Conservation (phyloP, 2,329 filamentous ascomycete species). For the Botrytis hyacinthi region DNA sequence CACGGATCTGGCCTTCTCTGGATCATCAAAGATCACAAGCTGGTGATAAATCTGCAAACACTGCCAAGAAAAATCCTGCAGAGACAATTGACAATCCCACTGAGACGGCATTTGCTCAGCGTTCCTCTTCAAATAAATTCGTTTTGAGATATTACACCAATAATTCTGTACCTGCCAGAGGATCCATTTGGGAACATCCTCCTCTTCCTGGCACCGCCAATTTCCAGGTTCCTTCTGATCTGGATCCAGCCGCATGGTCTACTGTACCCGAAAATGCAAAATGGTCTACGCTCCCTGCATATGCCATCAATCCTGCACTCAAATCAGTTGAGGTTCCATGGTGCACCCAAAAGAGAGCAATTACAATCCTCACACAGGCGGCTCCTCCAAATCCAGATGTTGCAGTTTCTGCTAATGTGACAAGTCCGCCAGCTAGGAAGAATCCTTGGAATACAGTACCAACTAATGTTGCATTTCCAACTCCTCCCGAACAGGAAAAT, state of each 20-base stretch:
- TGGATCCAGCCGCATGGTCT: neutral
- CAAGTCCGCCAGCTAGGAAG: neutral
- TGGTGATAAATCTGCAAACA: neutral
- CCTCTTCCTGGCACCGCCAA: neutral
- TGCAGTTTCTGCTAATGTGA: neutral
- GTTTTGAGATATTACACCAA: neutral
- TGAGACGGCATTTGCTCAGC: neutral
- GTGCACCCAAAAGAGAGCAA: neutral
- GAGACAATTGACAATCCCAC: neutral
- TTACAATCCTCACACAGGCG: neutral
- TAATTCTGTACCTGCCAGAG: neutral
- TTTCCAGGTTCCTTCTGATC: neutral
- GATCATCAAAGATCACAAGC: neutral
- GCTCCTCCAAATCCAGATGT: neutral
- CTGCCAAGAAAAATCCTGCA: neutral
- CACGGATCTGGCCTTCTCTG: neutral
- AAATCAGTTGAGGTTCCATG: neutral
- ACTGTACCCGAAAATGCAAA: conserved; percentile 8
- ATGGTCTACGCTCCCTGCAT: neutral
- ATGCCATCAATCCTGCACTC: neutral
- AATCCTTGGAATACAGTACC: neutral
- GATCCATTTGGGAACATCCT: neutral
- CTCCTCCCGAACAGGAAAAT: neutral
- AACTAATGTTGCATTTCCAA: neutral
- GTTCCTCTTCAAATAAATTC: neutral